Percentiles rank a stretch among this genome's conserved stretches.
Conservation (phyloP, 129 eudicot genomes). For the Ambrosia artemisiifolia region DNA sequence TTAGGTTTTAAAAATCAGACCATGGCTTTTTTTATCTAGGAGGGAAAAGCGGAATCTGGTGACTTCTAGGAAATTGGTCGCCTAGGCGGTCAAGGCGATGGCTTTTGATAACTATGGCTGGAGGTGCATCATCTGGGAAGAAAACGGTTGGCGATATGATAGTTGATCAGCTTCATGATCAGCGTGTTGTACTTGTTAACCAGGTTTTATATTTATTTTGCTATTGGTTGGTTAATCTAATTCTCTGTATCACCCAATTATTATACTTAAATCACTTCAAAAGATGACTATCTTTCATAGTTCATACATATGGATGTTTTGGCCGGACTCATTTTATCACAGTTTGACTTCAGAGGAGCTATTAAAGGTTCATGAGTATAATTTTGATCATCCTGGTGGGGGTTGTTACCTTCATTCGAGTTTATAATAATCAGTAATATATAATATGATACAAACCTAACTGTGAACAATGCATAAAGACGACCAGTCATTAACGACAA, state of each 20-base stretch:
- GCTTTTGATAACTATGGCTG: too few species aligned
- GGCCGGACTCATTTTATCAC: slow-evolving; percentile 94
- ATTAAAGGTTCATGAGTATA: slow-evolving; percentile 76
- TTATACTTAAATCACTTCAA: background rate
- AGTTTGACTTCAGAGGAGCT: slow-evolving; percentile 76
- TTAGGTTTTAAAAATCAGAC: too few species aligned
- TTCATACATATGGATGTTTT: slow-evolving; percentile 23
- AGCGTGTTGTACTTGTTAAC: slow-evolving; percentile 90
- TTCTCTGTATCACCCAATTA: background rate
- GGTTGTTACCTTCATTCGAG: slow-evolving; percentile 18
- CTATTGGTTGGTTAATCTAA: background rate
- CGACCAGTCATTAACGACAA: too few species aligned
- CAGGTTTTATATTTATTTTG: slow-evolving; percentile 38
- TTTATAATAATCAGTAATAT: too few species aligned
- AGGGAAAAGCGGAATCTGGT: too few species aligned
- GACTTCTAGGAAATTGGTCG: too few species aligned
- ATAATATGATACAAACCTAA: too few species aligned
- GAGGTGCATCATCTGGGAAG: slow-evolving; percentile 96
- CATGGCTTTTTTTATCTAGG: too few species aligned
- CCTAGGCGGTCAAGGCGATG: too few species aligned
- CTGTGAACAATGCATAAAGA: too few species aligned
- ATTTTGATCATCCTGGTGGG: slow-evolving; percentile 96
- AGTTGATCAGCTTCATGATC: slow-evolving; percentile 91
- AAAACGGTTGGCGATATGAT: slow-evolving; percentile 87
- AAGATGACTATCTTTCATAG: slow-evolving; percentile 37